Evolutionary conservation across 352 stramenopile species (phyloP).

Genomic region (Phytophthora chlamydospora): DNA sequence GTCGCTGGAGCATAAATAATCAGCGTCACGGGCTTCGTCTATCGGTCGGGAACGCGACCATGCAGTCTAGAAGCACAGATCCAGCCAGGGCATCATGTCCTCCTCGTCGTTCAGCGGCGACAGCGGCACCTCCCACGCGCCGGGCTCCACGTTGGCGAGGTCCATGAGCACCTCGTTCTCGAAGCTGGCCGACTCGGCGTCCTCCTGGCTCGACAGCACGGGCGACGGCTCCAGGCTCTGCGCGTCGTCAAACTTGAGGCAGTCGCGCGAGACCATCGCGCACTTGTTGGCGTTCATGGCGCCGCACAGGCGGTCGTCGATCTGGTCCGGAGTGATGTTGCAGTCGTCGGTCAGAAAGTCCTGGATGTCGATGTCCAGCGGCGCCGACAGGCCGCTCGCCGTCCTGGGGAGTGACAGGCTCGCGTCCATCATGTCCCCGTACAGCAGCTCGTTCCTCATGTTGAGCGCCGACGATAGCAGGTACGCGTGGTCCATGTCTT

Average conservation of each 20-base stretch:
- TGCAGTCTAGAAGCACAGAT: slow-evolving; percentile 75
- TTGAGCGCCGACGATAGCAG: slow-evolving; percentile 43
- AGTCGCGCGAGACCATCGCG: slow-evolving; percentile 70
- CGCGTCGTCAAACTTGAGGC: slow-evolving; percentile 64
- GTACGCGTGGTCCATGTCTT: slow-evolving; percentile 48
- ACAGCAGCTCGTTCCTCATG: slow-evolving; percentile 60
- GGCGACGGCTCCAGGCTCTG: slow-evolving; percentile 29
- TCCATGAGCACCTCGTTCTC: slow-evolving; percentile 77
- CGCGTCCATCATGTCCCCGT: slow-evolving; percentile 38
- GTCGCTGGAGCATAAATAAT: slow-evolving; percentile 54
- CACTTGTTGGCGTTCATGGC: slow-evolving; percentile 54
- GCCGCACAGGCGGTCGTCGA: slow-evolving; percentile 45
- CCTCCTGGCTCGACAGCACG: slow-evolving; percentile 25
- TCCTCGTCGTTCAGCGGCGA: slow-evolving; percentile 85
- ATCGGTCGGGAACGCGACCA: slow-evolving; percentile 29
- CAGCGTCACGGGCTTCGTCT: slow-evolving; percentile 36
- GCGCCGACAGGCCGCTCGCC: slow-evolving; percentile 23
- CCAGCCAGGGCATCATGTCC: slow-evolving; percentile 85
- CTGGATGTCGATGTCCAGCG: slow-evolving; percentile 77
- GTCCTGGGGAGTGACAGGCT: slow-evolving; percentile 38
- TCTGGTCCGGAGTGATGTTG: slow-evolving; percentile 62
- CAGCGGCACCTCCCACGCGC: slow-evolving; percentile 79
- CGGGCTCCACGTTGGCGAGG: slow-evolving; percentile 75
- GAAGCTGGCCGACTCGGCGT: slow-evolving; percentile 49
- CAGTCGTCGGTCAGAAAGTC: slow-evolving; percentile 84